Conservation (phyloP, 2,329 filamentous ascomycete species). For the Aspergillus ochraceus region DNA sequence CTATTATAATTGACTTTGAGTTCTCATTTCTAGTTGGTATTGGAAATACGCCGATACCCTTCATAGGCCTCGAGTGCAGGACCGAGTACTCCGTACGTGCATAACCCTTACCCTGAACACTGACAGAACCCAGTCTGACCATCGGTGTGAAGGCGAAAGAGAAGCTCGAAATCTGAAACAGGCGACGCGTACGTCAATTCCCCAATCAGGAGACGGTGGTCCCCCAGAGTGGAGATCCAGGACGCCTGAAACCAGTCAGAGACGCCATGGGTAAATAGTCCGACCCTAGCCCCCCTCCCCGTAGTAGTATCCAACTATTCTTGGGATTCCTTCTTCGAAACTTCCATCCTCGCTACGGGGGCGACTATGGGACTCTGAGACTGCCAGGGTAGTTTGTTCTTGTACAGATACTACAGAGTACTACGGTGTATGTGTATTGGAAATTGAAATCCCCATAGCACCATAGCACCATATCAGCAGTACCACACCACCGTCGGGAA, state of each 20-base stretch:
- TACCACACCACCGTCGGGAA: background rate
- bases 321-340: conserved; percentile 6
- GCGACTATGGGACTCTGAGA: background rate
- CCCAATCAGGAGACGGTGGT: conserved; percentile 13
- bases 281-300: background rate
- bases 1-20: too few relatives aligned
- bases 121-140: background rate
- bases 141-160: background rate
- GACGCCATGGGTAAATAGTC: background rate
- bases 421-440: too few relatives aligned
- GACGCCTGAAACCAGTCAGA: conserved; percentile 1
- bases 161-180: conserved; percentile 22
- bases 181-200: conserved; percentile 11
- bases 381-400: background rate
- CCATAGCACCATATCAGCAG: too few relatives aligned
- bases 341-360: conserved; percentile 7
- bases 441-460: too few relatives aligned
- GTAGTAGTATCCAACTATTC: background rate
- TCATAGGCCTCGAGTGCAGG: too few relatives aligned
- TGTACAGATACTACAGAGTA: background rate
- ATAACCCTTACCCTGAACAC: background rate
- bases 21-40: too few relatives aligned
- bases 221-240: background rate
- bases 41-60: too few relatives aligned
- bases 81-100: background rate